phyloP scores from a whole-genome alignment of 192 early-diverging fungal genomes.

The Entophlyctis helioformis region DNA sequence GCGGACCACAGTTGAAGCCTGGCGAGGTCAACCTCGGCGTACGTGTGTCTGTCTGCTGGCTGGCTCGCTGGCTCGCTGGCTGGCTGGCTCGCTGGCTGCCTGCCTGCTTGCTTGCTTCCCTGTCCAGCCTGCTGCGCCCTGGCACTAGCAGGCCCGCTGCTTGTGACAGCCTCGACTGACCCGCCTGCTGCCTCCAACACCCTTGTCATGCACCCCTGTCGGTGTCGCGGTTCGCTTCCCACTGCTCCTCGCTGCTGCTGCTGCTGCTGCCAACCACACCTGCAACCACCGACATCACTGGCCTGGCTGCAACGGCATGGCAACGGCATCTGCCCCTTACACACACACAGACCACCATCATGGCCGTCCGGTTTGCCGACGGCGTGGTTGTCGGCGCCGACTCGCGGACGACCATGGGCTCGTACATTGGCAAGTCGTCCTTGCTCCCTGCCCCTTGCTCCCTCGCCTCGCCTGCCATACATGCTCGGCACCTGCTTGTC shows the following conservation, averaged over 20 bases:
- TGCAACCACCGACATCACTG: background rate
- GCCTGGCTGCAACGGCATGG: background rate
- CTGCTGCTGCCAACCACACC: no score
- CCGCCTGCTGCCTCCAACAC: background rate
- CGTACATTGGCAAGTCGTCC: conserved; percentile 62
- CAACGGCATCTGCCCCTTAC: background rate
- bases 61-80: no score
- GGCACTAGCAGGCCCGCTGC: no score
- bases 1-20: conserved; percentile 80
- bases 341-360: conserved; percentile 94
- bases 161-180: background rate
- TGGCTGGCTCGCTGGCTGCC: no score
- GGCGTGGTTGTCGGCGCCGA: conserved; percentile 97
- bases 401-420: conserved; percentile 88
- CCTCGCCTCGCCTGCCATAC: no score
- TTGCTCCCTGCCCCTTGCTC: no score
- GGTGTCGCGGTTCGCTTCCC: background rate
- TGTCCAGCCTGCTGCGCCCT: no score
- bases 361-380: conserved; percentile 81
- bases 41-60: conserved; percentile 23
- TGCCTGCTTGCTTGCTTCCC: no score
- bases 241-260: background rate
- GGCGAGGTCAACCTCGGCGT: conserved; percentile 94
- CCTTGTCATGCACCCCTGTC: background rate
- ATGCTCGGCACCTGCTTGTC: no score